Conservation (phyloP, 1,139 yeast genomes). For the Yamadazyma triangularis region DNA sequence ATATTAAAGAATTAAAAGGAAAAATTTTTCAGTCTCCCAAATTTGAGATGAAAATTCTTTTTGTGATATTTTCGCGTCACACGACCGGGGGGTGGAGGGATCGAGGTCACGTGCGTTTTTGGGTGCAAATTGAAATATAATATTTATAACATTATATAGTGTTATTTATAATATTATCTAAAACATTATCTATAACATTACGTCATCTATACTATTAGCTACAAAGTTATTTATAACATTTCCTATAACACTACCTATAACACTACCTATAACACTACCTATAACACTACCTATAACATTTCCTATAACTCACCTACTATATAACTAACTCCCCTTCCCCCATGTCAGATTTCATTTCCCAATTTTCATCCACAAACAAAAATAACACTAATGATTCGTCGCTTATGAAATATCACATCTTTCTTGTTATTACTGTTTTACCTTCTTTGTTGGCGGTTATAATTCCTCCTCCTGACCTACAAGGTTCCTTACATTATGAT, state of each 20-base stretch:
- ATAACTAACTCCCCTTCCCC: too few relatives aligned
- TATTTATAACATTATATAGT: background rate
- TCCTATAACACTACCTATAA: too few relatives aligned
- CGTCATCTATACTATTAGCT: too few relatives aligned
- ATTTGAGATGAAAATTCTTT: conserved; percentile 7
- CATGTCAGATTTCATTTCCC: too few relatives aligned
- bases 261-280: too few relatives aligned
- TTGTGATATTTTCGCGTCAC: conserved; percentile 6
- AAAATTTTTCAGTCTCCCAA: background rate
- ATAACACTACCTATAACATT: too few relatives aligned
- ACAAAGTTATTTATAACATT: too few relatives aligned
- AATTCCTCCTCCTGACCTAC: conserved; percentile 11
- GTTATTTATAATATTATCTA: conserved; percentile 6
- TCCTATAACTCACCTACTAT: too few relatives aligned
- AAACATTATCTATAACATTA: too few relatives aligned
- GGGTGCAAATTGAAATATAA: conserved; percentile 2
- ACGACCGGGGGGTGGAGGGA: conserved; percentile 6
- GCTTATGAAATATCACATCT: too few relatives aligned
- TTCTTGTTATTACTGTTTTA: conserved; percentile 4
- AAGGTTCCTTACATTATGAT: conserved; percentile 9
- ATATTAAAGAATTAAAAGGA: background rate
- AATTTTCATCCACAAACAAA: too few relatives aligned
- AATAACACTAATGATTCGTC: too few relatives aligned
- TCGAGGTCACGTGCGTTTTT: conserved; percentile 1
- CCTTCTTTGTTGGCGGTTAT: conserved; percentile 14